Conservation (phyloP, 2,329 filamentous ascomycete species). For the Ploettnerulaceae sp. region DNA sequence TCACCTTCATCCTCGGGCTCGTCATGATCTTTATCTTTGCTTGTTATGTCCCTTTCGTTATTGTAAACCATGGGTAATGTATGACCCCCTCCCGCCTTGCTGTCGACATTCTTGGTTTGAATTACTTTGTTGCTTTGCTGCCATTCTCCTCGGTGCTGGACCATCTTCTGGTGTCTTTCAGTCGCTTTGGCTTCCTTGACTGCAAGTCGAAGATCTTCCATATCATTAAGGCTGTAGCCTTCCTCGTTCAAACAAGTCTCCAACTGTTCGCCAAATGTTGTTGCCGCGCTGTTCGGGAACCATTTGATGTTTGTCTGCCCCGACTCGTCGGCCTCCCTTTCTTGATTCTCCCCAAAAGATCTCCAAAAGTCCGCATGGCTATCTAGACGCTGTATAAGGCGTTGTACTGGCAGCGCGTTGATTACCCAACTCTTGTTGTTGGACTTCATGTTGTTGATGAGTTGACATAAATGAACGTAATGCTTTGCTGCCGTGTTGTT, state of each 20-base stretch:
- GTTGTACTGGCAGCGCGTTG: neutral
- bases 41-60: no score
- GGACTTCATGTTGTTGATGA: neutral
- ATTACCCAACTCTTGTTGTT: neutral
- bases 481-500: neutral
- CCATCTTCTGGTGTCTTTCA: neutral
- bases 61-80: no score
- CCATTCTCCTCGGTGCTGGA: neutral
- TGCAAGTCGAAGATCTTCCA: neutral
- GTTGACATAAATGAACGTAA: neutral
- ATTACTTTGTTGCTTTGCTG: neutral
- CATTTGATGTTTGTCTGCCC: neutral
- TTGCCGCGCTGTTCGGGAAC: neutral
- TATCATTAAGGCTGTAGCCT: conserved; percentile 2
- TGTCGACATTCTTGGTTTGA: no score
- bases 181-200: neutral
- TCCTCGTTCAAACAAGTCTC: neutral
- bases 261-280: neutral
- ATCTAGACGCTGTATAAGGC: neutral
- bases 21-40: neutral
- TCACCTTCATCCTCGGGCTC: neutral
- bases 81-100: no score
- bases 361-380: neutral
- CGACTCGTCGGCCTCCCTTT: neutral
- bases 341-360: neutral